phyloP scores from a whole-genome alignment of 371 early-diverging fungal genomes.

The Mortierella sp. region DNA sequence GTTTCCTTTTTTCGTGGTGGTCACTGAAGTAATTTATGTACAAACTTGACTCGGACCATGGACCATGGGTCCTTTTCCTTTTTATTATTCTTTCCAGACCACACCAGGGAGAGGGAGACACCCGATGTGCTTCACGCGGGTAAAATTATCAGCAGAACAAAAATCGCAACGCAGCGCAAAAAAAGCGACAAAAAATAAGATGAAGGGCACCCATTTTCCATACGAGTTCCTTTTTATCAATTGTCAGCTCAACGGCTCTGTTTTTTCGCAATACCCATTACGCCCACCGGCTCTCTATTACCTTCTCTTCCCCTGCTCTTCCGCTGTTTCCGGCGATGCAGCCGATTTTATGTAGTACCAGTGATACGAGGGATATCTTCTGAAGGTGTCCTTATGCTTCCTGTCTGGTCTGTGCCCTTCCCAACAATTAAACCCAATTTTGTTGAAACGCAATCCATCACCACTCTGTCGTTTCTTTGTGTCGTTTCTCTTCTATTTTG shows the following conservation, averaged over 20 bases:
- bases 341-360: no score
- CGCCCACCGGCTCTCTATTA: constrained; percentile 28
- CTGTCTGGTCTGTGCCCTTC: constrained; percentile 15
- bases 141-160: no score
- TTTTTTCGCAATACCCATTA: constrained; percentile 13
- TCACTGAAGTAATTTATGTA: no score
- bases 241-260: constrained; percentile 6
- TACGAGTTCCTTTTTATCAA: constrained; percentile 1
- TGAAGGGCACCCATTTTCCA: background rate
- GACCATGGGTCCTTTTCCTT: background rate
- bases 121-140: no score
- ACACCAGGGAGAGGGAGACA: no score
- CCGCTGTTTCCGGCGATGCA: background rate
- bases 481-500: background rate
- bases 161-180: background rate
- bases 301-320: background rate
- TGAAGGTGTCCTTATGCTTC: no score
- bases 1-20: no score
- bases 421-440: background rate
- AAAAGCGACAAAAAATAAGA: background rate
- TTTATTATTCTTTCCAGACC: background rate
- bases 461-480: background rate
- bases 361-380: no score
- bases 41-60: background rate
- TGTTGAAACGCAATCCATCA: no score